Evolutionary conservation across 176 grass and related monocot genomes (phyloP), one percentile per base, ranked within the genome.

Genomic region (Juncus effusus): DNA sequence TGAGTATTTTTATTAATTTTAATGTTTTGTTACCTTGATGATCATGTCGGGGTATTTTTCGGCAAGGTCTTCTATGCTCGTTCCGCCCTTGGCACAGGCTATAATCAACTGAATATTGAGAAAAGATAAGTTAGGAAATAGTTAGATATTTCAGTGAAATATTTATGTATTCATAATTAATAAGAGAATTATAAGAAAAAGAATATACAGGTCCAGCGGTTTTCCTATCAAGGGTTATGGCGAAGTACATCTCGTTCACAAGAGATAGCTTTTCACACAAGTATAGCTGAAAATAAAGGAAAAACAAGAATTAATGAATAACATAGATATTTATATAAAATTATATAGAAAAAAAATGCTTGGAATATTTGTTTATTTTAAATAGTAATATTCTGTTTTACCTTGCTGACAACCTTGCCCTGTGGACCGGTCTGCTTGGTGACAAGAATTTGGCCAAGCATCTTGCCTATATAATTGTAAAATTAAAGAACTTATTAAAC

Each of bases 161-260:
- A 5, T 12, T 2, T 38, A 7, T 11, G 36, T 63, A 19, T 42
- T 38, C 56, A 28, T 11, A 12, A 76, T 61, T 63, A 72, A 79
- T 16, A 40, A 14, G 4, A 53, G 10, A 16, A 64, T 76, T 11
- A 5, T 8, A 70, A 58, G 44, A 45, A 56, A 77, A 74, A 67
- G 7, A 54, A 83, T 83, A 74, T 94, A 99, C 95, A 42, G 95
- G 89, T 63, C 95, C 95, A 77, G 95, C 83, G 80, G 83, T 79
- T 7, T 73, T 85, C 68, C 95, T 85, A 65, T 99, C 95, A 70
- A 99, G 95, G 59, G 88, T 99, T 64, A 99, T 99, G 49, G 95
- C 88, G 66, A 99, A 99, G 76, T 99, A 99, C 95, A 99, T 99
- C 80, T 97, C 95, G 62, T 99, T 99, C 69, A 92, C 86, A 76